Evolutionary conservation across 805 yeast genomes (phyloP).

Genomic region (Candida golubevii): DNA sequence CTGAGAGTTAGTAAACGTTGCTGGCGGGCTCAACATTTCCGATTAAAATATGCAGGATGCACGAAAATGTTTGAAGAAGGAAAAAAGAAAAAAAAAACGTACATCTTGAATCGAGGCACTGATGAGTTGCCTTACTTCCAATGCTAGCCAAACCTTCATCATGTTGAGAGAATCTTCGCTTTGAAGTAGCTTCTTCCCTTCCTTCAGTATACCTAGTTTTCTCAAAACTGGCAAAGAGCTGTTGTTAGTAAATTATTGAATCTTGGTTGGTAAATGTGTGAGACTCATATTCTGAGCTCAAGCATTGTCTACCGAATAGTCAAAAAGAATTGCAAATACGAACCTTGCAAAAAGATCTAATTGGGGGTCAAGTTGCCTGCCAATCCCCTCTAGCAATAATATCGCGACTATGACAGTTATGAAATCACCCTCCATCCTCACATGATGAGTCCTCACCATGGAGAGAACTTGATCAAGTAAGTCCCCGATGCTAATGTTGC

Average conservation of each 20-base stretch:
- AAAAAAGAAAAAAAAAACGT: conserved; percentile 25
- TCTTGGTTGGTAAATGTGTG: background rate
- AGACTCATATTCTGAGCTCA: background rate
- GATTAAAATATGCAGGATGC: background rate
- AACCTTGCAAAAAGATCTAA: conserved; percentile 94
- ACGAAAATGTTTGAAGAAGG: background rate
- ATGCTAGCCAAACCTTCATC: conserved; percentile 86
- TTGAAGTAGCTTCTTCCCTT: conserved; percentile 53
- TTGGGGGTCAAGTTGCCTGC: conserved; percentile 89
- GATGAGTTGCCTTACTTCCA: conserved; percentile 84
- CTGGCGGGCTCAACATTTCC: background rate
- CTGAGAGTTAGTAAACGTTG: conserved; percentile 22
- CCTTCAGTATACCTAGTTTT: conserved; percentile 67
- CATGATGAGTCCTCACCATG: conserved; percentile 94
- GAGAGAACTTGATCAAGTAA: conserved; percentile 77
- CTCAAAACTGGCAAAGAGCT: conserved; percentile 84
- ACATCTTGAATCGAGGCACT: conserved; percentile 78
- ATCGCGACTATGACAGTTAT: conserved; percentile 94
- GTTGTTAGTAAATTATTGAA: conserved; percentile 9
- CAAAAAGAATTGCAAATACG: conserved; percentile 50
- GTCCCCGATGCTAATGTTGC: conserved; percentile 89
- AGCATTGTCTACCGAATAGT: conserved; percentile 7
- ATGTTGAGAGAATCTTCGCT: conserved; percentile 65
- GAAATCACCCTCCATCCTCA: conserved; percentile 96
- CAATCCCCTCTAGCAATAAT: conserved; percentile 87